Evolutionary conservation across 2,329 filamentous ascomycete genomes (phyloP), one percentile per base, ranked within the genome.

Genomic region (Exophiala lecanii-corni): DNA sequence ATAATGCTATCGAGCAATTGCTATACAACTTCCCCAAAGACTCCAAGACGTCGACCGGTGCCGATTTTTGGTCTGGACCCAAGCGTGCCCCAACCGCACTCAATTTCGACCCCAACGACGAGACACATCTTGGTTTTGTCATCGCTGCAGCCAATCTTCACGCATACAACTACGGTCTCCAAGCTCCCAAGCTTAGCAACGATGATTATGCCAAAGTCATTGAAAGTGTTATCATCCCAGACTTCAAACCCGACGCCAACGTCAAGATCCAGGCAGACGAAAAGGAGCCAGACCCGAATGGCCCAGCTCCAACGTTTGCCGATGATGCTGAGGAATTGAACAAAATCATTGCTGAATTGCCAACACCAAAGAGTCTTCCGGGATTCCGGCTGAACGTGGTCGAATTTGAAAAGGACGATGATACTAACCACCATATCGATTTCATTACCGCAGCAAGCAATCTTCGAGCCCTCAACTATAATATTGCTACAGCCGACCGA

Each of bases 361-460:
- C 92, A 1, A 71, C 82, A 4, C 82, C 91, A 12, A 89, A 84
- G 62, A 80, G 81, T 30, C 71, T 98, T 37, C 84, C 86, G 18
- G 89, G 88, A 23, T 94, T 94, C 76, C 89, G 89, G 68, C 72
- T 98, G 39, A 80, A 82, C 43, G 86, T 91, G 2, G 92, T 97
- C 4, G 92, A 97, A 58, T 98, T 98, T 59, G 89, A 98, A 69
- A 98, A 98, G 75, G 92, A 98, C 54, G 92, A 98, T 59, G 94
- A 98, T 65, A 87, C 84, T 38, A 98, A 98, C 67, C 81, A 92
- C 67, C 92, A 98, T 72, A 98, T 98, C 59, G 92, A 97, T 67
- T 98, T 98, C 72, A 97, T 98, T 68, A 94, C 92, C 5, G 89
- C 89, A 1, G 89, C 89, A 54, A 96, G 89, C 72, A 98, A 98